Conservation (phyloP, 345 rosid genomes). For the Brassica nigra region DNA sequence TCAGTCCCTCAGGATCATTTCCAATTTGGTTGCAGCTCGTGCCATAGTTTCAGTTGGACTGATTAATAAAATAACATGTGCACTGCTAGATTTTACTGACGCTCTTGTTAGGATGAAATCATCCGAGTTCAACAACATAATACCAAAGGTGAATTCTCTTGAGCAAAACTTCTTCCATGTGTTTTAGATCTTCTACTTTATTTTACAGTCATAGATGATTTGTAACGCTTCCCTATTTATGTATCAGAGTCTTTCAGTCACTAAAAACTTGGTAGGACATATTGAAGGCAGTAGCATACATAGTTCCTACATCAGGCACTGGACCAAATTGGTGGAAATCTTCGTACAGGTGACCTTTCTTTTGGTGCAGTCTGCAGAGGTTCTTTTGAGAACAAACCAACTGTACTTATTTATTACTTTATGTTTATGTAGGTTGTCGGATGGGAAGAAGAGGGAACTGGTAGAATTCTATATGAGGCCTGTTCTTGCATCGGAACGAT, state of each 20-base stretch:
- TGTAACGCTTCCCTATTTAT: constrained; percentile 21
- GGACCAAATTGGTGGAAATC: constrained; percentile 83
- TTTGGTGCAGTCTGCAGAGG: neutral
- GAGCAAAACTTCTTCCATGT: constrained; percentile 13
- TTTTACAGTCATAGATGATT: constrained; percentile 1
- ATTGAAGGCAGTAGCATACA: constrained; percentile 46
- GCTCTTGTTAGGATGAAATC: constrained; percentile 59
- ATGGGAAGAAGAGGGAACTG: constrained; percentile 65
- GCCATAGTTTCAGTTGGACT: constrained; percentile 56
- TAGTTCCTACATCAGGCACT: constrained; percentile 70
- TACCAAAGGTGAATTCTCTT: constrained; percentile 66
- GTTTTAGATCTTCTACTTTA: constrained; percentile 4
- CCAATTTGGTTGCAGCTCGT: constrained; percentile 83
- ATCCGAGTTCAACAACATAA: constrained; percentile 55
- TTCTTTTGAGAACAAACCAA: constrained; percentile 16
- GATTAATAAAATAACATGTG: constrained; percentile 63
- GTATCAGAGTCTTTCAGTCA: constrained; percentile 74
- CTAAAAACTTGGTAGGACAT: constrained; percentile 57
- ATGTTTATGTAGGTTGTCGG: constrained; percentile 58
- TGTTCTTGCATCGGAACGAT: constrained; percentile 64
- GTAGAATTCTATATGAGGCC: constrained; percentile 68
- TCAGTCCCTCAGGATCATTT: constrained; percentile 82
- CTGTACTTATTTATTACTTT: constrained; percentile 20
- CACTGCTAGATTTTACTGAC: constrained; percentile 68
- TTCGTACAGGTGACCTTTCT: constrained; percentile 70